Conservation (phyloP, 164 flowering plant species). For the Houttuynia cordata region DNA sequence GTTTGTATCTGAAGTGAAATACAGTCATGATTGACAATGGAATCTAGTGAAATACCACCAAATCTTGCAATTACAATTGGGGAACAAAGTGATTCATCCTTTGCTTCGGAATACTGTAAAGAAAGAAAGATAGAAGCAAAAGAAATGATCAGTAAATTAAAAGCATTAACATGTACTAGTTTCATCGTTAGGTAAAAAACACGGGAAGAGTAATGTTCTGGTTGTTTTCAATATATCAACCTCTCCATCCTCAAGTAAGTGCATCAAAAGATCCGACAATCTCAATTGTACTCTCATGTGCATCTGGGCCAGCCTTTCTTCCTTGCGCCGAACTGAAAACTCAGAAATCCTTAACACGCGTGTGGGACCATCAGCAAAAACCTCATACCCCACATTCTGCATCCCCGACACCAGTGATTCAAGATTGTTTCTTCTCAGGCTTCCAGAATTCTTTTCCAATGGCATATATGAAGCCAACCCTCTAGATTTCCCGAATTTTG, state of each 20-base stretch:
- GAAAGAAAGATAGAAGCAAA: background rate
- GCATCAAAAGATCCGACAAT: conserved; percentile 39
- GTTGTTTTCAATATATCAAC: conserved; percentile 20
- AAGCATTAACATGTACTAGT: background rate
- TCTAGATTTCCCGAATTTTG: conserved; percentile 36
- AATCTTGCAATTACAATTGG: conserved; percentile 52
- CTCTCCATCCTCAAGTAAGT: conserved; percentile 52
- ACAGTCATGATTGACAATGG: conserved; percentile 34
- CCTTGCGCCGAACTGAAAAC: conserved; percentile 30
- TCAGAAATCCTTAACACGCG: conserved; percentile 70
- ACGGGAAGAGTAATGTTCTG: no score
- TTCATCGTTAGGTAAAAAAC: no score
- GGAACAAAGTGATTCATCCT: conserved; percentile 20
- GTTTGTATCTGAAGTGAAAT: conserved; percentile 41
- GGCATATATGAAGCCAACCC: conserved; percentile 34
- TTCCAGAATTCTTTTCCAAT: conserved; percentile 24
- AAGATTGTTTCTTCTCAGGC: conserved; percentile 17
- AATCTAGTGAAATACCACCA: conserved; percentile 40
- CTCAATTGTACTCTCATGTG: conserved; percentile 45
- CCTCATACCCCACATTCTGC: conserved; percentile 64
- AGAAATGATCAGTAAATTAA: background rate
- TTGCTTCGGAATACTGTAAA: conserved; percentile 41
- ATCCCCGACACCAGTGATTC: conserved; percentile 23
- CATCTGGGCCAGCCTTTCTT: conserved; percentile 19
- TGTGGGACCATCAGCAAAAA: conserved; percentile 79